phyloP scores from a whole-genome alignment of 208 protist genomes.

The Pavlovales sp. region DNA sequence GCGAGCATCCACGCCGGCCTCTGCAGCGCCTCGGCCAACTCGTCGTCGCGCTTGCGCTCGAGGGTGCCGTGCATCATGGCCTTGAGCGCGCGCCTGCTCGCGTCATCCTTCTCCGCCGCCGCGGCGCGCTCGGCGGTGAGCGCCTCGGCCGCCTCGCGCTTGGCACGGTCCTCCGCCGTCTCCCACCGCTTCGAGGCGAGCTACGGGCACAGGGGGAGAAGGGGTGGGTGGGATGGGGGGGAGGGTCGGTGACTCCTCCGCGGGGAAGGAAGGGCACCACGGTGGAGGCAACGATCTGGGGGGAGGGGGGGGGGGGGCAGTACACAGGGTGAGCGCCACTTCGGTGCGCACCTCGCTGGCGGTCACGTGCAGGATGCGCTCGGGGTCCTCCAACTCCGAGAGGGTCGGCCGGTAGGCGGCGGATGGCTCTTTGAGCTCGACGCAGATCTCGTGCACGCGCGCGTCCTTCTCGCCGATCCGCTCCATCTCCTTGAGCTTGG shows the following conservation, averaged over 20 bases:
- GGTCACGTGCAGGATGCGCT: not conserved
- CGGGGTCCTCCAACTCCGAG: not conserved
- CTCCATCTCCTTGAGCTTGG: not conserved
- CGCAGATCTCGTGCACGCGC: not conserved
- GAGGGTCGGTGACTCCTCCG: no score
- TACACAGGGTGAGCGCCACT: no score
- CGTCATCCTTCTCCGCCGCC: not conserved
- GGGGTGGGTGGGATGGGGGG: no score
- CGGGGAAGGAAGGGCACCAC: no score
- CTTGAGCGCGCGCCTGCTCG: not conserved
- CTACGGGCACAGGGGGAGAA: no score
- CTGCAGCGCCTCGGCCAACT: not conserved
- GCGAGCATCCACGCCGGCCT: not conserved
- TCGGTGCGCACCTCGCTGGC: no score
- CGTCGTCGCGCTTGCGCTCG: not conserved
- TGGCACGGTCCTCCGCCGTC: not conserved
- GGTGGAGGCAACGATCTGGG: not conserved
- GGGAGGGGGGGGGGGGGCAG: no score
- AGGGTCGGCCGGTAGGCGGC: not conserved
- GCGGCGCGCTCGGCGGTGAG: not conserved
- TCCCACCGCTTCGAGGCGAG: no score
- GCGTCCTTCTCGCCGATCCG: not conserved
- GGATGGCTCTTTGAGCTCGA: not conserved
- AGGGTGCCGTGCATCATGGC: constrained; percentile 9
- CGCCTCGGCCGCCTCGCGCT: not conserved